Conservation (phyloP, 2,329 filamentous ascomycete species). For the Calonectria fujianensis region DNA sequence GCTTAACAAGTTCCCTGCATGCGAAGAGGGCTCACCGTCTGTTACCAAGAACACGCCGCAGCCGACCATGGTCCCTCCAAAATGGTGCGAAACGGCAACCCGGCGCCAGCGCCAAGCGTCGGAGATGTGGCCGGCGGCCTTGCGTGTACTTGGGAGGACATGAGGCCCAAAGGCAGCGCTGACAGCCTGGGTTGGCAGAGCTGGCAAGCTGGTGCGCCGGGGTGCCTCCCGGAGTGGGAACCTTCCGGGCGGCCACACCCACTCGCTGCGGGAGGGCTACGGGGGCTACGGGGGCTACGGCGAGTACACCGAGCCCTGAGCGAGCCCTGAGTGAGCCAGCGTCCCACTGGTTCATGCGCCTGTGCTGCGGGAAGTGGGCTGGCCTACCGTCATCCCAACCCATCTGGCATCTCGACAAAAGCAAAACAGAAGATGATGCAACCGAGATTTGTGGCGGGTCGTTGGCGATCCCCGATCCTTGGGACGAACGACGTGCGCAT, state of each 20-base stretch:
- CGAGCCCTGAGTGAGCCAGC: slow-evolving; percentile 23
- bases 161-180: not conserved
- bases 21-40: slow-evolving; percentile 6
- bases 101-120: slow-evolving; percentile 34
- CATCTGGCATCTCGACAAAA: slow-evolving; percentile 26
- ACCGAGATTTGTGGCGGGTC: slow-evolving; percentile 33
- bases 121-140: slow-evolving; percentile 13
- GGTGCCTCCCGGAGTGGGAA: slow-evolving; percentile 11
- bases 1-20: slow-evolving; percentile 25
- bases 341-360: slow-evolving; percentile 37
- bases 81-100: slow-evolving; percentile 9
- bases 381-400: slow-evolving; percentile 21
- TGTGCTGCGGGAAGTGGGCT: slow-evolving; percentile 37
- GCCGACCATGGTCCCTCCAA: not conserved
- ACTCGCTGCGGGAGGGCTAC: slow-evolving; percentile 23
- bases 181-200: not conserved
- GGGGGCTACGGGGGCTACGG: slow-evolving; percentile 25
- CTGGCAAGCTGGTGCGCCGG: not conserved
- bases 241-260: slow-evolving; percentile 14
- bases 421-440: slow-evolving; percentile 29
- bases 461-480: slow-evolving; percentile 23
- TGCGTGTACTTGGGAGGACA: slow-evolving; percentile 9
- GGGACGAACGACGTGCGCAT: slow-evolving; percentile 7
- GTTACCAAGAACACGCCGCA: not conserved
- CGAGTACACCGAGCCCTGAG: slow-evolving; percentile 18